Conservation (phyloP, 2,329 filamentous ascomycete species). For the Cercospora zeae-maydis region DNA sequence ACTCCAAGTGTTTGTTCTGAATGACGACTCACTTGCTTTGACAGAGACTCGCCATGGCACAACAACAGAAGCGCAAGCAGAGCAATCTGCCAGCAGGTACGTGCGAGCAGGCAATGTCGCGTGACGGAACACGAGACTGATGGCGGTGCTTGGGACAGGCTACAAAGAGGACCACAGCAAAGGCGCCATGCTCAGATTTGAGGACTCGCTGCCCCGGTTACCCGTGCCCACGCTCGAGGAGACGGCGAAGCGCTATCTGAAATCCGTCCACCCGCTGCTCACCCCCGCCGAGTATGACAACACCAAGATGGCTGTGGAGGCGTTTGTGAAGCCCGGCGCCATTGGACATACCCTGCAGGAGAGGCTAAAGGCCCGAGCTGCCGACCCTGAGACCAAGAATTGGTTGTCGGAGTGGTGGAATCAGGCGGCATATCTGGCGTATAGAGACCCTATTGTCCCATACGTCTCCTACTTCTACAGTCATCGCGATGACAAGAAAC, state of each 20-base stretch:
- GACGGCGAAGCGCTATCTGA: conserved; percentile 75
- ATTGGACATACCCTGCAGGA: conserved; percentile 81
- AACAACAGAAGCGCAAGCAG: conserved; percentile 40
- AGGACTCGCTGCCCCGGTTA: conserved; percentile 76
- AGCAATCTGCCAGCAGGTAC: conserved; percentile 47
- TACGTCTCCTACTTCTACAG: conserved; percentile 99
- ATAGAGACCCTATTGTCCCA: conserved; percentile 92
- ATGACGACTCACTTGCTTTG: neutral
- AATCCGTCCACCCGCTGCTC: conserved; percentile 72
- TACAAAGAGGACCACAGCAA: conserved; percentile 78
- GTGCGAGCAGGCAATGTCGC: conserved; percentile 19
- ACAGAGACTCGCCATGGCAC: conserved; percentile 32
- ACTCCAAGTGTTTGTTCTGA: neutral
- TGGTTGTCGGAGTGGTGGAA: conserved; percentile 99
- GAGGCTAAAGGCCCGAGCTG: conserved; percentile 73
- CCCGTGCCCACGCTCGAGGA: conserved; percentile 80
- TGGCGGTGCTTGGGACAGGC: conserved; percentile 46
- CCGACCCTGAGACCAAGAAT: conserved; percentile 79
- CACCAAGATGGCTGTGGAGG: conserved; percentile 78
- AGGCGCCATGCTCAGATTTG: conserved; percentile 76
- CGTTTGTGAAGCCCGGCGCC: conserved; percentile 84
- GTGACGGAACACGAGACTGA: neutral
- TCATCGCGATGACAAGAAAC: conserved; percentile 84
- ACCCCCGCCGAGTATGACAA: conserved; percentile 63
- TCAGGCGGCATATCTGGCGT: conserved; percentile 82